These are phyloP conservation scores for Syzygium jambos DNA, from an alignment of 345 rosid species.

Conservation along the genomic window DNA sequence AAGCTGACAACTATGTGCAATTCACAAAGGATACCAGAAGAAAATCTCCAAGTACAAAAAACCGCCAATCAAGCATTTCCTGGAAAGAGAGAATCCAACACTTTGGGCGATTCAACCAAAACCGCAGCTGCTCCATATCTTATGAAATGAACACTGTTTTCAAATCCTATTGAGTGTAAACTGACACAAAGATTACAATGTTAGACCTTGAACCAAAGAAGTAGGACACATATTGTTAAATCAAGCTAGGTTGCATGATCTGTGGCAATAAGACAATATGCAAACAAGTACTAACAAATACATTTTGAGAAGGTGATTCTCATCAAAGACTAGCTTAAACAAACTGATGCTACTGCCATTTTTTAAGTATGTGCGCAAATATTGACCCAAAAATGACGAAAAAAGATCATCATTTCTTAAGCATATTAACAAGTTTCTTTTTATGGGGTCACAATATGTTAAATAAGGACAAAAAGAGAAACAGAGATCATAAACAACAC, in stretches of 20 bases:
- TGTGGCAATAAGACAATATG: background rate
- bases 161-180: conserved; percentile 42
- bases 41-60: conserved; percentile 55
- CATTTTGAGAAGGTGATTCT: background rate
- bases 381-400: background rate
- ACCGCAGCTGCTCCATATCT: conserved; percentile 69
- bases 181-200: conserved; percentile 20
- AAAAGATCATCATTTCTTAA: background rate
- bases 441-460: background rate
- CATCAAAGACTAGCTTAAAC: background rate
- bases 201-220: background rate
- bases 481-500: background rate
- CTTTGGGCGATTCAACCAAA: conserved; percentile 55
- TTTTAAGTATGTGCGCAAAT: background rate
- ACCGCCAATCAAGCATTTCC: conserved; percentile 92
- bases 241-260: background rate
- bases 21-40: conserved; percentile 77
- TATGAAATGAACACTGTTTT: conserved; percentile 18
- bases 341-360: background rate
- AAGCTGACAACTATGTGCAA: conserved; percentile 65
- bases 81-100: conserved; percentile 55
- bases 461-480: background rate
- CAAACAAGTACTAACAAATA: background rate
- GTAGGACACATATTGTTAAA: background rate
- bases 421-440: background rate